These are phyloP conservation scores for Aspergillus ustus DNA, from an alignment of 2,329 filamentous ascomycete genomes.

Conservation along the genomic window DNA sequence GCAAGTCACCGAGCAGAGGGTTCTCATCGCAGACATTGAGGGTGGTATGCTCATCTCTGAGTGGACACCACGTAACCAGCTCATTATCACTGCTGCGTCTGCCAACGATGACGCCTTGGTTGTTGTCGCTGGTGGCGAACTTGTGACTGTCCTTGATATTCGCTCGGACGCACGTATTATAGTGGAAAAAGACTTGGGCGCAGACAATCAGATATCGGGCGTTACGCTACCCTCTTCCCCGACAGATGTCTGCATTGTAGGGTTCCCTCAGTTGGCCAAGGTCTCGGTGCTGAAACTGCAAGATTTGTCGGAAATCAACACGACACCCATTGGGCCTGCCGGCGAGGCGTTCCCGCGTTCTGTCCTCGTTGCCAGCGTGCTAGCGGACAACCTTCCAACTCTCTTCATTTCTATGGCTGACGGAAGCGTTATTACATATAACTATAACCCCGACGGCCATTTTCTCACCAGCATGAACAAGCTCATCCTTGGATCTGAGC, in stretches of 20 bases:
- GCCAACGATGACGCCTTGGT: conserved; percentile 72
- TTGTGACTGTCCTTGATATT: conserved; percentile 71
- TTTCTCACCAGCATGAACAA: conserved; percentile 75
- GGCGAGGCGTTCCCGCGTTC: conserved; percentile 81
- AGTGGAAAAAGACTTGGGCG: conserved; percentile 64
- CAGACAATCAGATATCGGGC: conserved; percentile 81
- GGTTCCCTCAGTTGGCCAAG: conserved; percentile 84
- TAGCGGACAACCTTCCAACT: conserved; percentile 69
- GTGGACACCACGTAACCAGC: conserved; percentile 51
- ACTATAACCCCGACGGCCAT: conserved; percentile 65
- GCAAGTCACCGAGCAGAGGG: conserved; percentile 73
- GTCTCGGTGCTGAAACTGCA: conserved; percentile 74
- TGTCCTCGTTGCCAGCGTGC: conserved; percentile 76
- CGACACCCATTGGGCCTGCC: conserved; percentile 66
- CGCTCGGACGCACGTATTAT: conserved; percentile 61
- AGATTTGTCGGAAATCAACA: conserved; percentile 68
- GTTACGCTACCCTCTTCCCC: conserved; percentile 72
- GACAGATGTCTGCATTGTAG: conserved; percentile 73
- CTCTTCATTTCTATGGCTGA: conserved; percentile 91
- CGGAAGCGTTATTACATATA: conserved; percentile 85
- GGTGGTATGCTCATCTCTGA: conserved; percentile 51
- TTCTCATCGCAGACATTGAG: conserved; percentile 64
- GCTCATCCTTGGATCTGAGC: conserved; percentile 82
- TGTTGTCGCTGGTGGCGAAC: conserved; percentile 76
- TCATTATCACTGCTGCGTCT: conserved; percentile 76